Conservation (phyloP, 495 filamentous ascomycete genomes). For the Trichoderma orchidacearum region DNA sequence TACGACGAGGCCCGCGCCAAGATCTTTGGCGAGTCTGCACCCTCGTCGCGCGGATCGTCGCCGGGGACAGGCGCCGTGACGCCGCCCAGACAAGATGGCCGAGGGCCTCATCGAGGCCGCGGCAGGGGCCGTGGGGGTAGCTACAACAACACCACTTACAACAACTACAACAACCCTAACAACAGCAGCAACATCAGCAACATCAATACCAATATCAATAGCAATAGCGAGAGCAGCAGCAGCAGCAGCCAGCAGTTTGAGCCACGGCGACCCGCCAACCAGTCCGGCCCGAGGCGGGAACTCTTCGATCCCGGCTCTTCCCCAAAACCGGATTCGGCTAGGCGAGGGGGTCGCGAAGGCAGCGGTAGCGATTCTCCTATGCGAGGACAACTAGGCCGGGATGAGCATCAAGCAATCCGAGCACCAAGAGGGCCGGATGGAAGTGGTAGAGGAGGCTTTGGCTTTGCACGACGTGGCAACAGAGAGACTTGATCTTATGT, state of each 20-base stretch:
- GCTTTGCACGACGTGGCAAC: constrained; percentile 28
- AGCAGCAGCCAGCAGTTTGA: constrained; percentile 10
- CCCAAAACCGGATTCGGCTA: constrained; percentile 38
- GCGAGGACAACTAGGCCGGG: constrained; percentile 29
- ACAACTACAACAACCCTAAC: constrained; percentile 1
- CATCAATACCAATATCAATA: constrained; percentile 7
- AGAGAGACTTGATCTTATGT: constrained; percentile 19
- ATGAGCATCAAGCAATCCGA: constrained; percentile 42
- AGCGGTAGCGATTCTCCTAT: constrained; percentile 10
- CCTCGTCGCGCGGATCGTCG: constrained; percentile 26
- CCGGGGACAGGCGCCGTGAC: constrained; percentile 37
- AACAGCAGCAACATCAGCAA: constrained; percentile 4
- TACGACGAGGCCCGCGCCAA: constrained; percentile 77
- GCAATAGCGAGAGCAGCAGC: constrained; percentile 6
- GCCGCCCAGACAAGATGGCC: constrained; percentile 38
- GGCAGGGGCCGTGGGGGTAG: constrained; percentile 9
- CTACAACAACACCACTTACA: not conserved
- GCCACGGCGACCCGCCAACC: constrained; percentile 6
- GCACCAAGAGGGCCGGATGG: constrained; percentile 62
- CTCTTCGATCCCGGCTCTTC: constrained; percentile 67
- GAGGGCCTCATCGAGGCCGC: constrained; percentile 4
- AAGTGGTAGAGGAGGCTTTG: constrained; percentile 63
- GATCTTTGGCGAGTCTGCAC: constrained; percentile 60
- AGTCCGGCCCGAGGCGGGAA: constrained; percentile 16
- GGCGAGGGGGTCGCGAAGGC: constrained; percentile 40